Evolutionary conservation across 2,329 filamentous ascomycete genomes (phyloP).

Genomic region (Hypoxylon sp.): DNA sequence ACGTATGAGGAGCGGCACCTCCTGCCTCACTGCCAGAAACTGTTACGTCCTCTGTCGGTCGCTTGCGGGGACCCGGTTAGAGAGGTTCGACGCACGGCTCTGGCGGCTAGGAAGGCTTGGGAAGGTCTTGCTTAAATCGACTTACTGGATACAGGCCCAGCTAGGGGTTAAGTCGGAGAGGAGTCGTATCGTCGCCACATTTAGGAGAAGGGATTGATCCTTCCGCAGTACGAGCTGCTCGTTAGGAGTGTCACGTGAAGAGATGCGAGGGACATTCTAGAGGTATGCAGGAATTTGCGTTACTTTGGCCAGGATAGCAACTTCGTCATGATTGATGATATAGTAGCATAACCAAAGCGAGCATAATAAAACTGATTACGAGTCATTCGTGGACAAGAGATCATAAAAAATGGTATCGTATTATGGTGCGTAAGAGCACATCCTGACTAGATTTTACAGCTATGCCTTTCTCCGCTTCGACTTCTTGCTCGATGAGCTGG

Average conservation of each 20-base stretch:
- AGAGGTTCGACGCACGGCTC: slow-evolving; percentile 65
- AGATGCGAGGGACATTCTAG: slow-evolving; percentile 39
- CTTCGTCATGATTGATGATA: neutral
- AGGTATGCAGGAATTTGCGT: neutral
- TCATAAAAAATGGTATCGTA: slow-evolving; percentile 30
- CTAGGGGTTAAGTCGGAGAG: neutral
- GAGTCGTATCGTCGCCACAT: neutral
- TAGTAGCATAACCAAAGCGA: slow-evolving; percentile 2
- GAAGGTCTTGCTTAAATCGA: slow-evolving; percentile 50
- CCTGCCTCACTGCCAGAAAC: slow-evolving; percentile 58
- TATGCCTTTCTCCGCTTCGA: slow-evolving; percentile 54
- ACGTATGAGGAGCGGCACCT: slow-evolving; percentile 64
- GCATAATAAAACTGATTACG: slow-evolving; percentile 15
- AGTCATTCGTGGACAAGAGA: slow-evolving; percentile 2
- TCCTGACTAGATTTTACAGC: slow-evolving; percentile 45
- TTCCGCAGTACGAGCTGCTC: neutral
- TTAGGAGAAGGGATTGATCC: neutral
- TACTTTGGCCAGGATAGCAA: neutral
- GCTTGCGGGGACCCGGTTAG: slow-evolving; percentile 68
- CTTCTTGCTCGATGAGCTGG: slow-evolving; percentile 48
- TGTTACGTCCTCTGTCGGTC: slow-evolving; percentile 62
- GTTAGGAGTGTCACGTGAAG: neutral
- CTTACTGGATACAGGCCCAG: neutral
- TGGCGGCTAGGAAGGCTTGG: slow-evolving; percentile 65
- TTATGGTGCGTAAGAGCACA: slow-evolving; percentile 11